phyloP scores from a whole-genome alignment of 1,139 yeast genomes.

The Sugiyamaella castrensis region DNA sequence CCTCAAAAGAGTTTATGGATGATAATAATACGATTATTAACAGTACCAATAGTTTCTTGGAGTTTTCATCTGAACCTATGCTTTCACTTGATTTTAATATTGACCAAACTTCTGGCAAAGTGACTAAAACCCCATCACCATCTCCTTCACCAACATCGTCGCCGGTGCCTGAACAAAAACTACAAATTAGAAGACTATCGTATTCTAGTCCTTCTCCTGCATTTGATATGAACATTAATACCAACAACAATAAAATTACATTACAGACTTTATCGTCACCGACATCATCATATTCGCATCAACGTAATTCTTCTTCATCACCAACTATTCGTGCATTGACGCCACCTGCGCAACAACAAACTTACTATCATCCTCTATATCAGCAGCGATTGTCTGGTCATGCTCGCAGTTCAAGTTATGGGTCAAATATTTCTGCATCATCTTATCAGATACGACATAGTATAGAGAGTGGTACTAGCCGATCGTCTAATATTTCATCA shows the following conservation, averaged over 20 bases:
- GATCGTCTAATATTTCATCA: constrained; percentile 5
- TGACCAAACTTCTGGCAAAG: constrained; percentile 13
- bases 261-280: no score
- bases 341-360: constrained; percentile 5
- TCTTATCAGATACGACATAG: constrained; percentile 14
- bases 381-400: constrained; percentile 24
- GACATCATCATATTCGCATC: constrained; percentile 3
- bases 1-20: no score
- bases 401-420: constrained; percentile 16
- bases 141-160: constrained; percentile 5
- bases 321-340: not conserved
- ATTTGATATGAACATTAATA: constrained; percentile 11
- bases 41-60: constrained; percentile 2
- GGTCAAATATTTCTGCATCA: constrained; percentile 20
- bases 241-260: not conserved
- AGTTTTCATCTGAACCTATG: constrained; percentile 14
- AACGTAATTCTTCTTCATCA: constrained; percentile 7
- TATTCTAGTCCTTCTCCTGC: constrained; percentile 6
- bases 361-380: constrained; percentile 24
- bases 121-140: constrained; percentile 13
- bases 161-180: not conserved
- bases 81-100: constrained; percentile 16
- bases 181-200: constrained; percentile 5
- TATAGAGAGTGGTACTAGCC: constrained; percentile 14
- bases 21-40: not conserved